phyloP scores from a whole-genome alignment of 805 yeast genomes.

The Candida maltosa region DNA sequence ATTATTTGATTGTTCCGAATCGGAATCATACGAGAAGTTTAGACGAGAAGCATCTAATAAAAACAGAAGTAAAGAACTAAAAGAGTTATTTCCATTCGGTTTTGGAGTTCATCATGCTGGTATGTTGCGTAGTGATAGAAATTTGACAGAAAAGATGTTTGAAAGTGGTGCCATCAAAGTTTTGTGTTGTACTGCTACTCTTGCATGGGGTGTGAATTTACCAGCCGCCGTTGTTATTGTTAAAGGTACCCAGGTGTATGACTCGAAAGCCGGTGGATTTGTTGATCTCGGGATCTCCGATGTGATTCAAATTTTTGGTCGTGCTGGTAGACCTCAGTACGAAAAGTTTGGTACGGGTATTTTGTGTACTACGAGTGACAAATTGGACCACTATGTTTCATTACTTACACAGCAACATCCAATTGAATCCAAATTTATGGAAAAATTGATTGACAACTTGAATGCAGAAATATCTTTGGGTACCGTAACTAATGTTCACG shows the following conservation, averaged over 20 bases:
- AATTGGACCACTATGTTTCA: constrained; percentile 83
- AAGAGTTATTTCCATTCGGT: constrained; percentile 76
- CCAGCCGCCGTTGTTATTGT: constrained; percentile 98
- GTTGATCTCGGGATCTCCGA: constrained; percentile 93
- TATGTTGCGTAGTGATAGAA: constrained; percentile 86
- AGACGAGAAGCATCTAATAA: constrained; percentile 63
- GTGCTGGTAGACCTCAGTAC: constrained; percentile 99
- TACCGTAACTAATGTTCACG: constrained; percentile 89
- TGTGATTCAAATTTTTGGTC: constrained; percentile 95
- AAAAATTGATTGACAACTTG: constrained; percentile 81
- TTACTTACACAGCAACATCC: constrained; percentile 93
- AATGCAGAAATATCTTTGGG: constrained; percentile 97
- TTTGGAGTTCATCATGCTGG: constrained; percentile 98
- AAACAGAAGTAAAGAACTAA: constrained; percentile 72
- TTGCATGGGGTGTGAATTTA: constrained; percentile 99
- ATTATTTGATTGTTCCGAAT: constrained; percentile 55
- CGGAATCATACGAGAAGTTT: constrained; percentile 41
- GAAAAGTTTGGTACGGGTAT: constrained; percentile 92
- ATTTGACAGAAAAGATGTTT: constrained; percentile 84
- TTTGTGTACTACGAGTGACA: constrained; percentile 77
- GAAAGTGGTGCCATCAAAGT: constrained; percentile 83
- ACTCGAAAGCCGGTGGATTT: constrained; percentile 91
- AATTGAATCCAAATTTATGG: constrained; percentile 79
- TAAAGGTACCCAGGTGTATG: constrained; percentile 95
- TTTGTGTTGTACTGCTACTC: constrained; percentile 91